Evolutionary conservation across 192 early-diverging fungal species (phyloP).

Genomic region (Kickxella alabastrina): DNA sequence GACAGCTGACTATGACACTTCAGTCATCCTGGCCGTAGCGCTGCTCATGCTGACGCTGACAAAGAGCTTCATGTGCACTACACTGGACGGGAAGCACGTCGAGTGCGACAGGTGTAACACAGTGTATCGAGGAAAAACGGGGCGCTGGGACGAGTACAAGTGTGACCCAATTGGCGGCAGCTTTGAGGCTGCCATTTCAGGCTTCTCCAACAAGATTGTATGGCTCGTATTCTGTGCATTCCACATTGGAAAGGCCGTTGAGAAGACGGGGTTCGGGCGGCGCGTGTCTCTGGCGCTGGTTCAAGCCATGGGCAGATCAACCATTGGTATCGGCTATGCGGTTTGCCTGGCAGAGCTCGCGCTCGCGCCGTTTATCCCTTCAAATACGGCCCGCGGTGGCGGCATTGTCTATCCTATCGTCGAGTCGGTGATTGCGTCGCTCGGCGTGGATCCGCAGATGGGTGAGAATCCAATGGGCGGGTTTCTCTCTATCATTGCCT

Average conservation of each 20-base stretch:
- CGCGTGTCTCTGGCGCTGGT: conserved; percentile 60
- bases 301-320: conserved; percentile 48
- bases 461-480: conserved; percentile 47
- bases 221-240: conserved; percentile 75
- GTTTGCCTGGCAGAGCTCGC: conserved; percentile 54
- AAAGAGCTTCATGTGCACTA: conserved; percentile 58
- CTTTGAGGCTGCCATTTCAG: conserved; percentile 58
- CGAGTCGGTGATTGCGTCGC: conserved; percentile 55
- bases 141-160: conserved; percentile 48
- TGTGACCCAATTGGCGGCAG: conserved; percentile 58
- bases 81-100: conserved; percentile 41
- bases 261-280: conserved; percentile 61
- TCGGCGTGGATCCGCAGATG: conserved; percentile 38
- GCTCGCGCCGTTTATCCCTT: conserved; percentile 68
- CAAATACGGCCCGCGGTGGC: conserved; percentile 73
- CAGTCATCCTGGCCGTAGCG: conserved; percentile 54
- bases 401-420: conserved; percentile 76
- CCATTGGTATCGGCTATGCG: conserved; percentile 59
- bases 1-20: conserved; percentile 52
- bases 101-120: conserved; percentile 56
- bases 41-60: conserved; percentile 58
- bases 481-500: conserved; percentile 60
- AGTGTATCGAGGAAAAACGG: conserved; percentile 24
- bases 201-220: conserved; percentile 60
- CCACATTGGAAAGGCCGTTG: conserved; percentile 65